Evolutionary conservation across 352 stramenopile species (phyloP).

Genomic region (Phytophthora europaea): DNA sequence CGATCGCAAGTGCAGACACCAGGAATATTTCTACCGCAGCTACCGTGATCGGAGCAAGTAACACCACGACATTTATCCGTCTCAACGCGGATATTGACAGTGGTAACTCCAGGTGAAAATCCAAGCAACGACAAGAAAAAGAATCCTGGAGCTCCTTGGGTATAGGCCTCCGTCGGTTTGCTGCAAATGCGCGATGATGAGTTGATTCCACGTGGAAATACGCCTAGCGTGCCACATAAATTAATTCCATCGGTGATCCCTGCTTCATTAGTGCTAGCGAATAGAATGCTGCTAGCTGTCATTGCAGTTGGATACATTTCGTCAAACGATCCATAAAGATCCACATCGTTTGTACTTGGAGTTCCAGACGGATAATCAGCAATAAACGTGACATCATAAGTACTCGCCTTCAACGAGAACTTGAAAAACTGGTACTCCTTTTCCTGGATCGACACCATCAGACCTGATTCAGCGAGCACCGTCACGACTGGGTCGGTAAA

Average conservation of each 20-base stretch:
- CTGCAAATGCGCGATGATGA: conserved; percentile 68
- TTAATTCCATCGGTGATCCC: conserved; percentile 66
- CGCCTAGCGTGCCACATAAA: conserved; percentile 70
- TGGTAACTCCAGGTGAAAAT: conserved; percentile 41
- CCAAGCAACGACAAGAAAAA: conserved; percentile 82
- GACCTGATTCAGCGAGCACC: conserved; percentile 40
- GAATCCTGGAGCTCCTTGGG: conserved; percentile 64
- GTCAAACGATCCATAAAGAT: conserved; percentile 83
- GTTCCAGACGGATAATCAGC: conserved; percentile 42
- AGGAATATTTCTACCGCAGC: conserved; percentile 66
- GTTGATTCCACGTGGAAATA: conserved; percentile 69
- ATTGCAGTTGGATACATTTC: conserved; percentile 62
- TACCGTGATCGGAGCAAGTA: conserved; percentile 68
- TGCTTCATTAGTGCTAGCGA: conserved; percentile 62
- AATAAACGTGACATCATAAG: conserved; percentile 78
- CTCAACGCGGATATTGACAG: conserved; percentile 57
- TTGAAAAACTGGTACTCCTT: conserved; percentile 85
- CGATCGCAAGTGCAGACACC: conserved; percentile 79
- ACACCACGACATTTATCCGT: conserved; percentile 75
- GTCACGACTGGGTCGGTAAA: conserved; percentile 28
- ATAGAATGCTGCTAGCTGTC: conserved; percentile 54
- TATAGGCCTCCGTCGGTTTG: conserved; percentile 60
- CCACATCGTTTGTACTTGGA: conserved; percentile 47
- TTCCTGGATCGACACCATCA: conserved; percentile 35
- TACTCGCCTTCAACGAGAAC: conserved; percentile 64